Percentiles rank a stretch among this genome's conserved stretches.
Evolutionary conservation across 2,329 filamentous ascomycete species (phyloP).

Genomic region (Microdochium nivale): DNA sequence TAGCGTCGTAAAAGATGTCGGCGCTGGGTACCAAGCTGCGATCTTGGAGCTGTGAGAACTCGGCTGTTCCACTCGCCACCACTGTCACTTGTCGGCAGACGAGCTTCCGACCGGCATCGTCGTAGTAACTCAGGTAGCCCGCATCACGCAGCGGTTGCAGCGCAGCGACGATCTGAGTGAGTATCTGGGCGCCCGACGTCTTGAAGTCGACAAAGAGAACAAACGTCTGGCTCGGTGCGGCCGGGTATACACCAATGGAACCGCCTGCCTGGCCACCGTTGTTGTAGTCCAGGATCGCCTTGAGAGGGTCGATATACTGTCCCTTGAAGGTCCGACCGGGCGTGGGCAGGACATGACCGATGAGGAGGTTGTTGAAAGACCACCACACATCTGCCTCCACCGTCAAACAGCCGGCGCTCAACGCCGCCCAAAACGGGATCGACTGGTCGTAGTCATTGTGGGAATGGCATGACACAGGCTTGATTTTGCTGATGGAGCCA

Average conservation of each 20-base stretch:
- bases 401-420: slow-evolving; percentile 16
- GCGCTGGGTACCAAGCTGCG: slow-evolving; percentile 14
- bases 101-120: slow-evolving; percentile 8
- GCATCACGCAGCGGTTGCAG: slow-evolving; percentile 17
- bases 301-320: slow-evolving; percentile 17
- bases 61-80: slow-evolving; percentile 16
- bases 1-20: slow-evolving; percentile 18
- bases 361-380: slow-evolving; percentile 11
- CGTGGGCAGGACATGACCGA: slow-evolving; percentile 14
- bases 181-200: slow-evolving; percentile 11
- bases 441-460: slow-evolving; percentile 18
- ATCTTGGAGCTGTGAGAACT: slow-evolving; percentile 14
- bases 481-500: slow-evolving; percentile 13
- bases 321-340: slow-evolving; percentile 13
- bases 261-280: slow-evolving; percentile 8
- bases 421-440: slow-evolving; percentile 15
- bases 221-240: slow-evolving; percentile 11
- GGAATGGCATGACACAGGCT: slow-evolving; percentile 15
- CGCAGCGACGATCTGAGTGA: slow-evolving; percentile 16
- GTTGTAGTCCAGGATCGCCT: slow-evolving; percentile 17
- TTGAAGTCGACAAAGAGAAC: slow-evolving; percentile 20
- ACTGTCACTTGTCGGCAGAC: slow-evolving; percentile 15
- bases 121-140: slow-evolving; percentile 16
- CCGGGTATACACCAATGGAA: slow-evolving; percentile 10
- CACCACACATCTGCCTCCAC: slow-evolving; percentile 19